Evolutionary conservation across 1,284 basidiomycete species (phyloP).

Genomic region (Bjerkandera adusta): DNA sequence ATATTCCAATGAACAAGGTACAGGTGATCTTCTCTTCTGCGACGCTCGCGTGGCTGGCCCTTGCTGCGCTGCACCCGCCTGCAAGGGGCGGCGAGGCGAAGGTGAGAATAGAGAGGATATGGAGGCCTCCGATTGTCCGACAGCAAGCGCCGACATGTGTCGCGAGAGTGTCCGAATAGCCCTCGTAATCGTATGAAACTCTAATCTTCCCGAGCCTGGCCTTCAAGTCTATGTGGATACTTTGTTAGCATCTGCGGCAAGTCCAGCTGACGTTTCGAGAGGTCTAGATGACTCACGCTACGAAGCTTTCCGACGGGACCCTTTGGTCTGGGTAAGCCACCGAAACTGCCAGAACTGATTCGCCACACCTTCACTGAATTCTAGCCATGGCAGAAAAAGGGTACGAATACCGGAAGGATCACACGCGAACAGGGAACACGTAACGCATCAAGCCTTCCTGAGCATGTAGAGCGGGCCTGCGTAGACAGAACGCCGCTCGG

Average conservation of each 20-base stretch:
- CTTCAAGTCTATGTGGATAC: too few species aligned
- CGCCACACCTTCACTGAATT: too few species aligned
- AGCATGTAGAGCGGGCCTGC: conserved; percentile 8
- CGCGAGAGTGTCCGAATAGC: conserved; percentile 2
- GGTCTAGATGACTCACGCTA: conserved; percentile 1
- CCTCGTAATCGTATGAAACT: conserved; percentile 6
- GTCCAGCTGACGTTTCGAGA: conserved; percentile 1
- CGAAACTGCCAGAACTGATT: too few species aligned
- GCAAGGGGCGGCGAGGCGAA: too few species aligned
- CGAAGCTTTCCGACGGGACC: too few species aligned
- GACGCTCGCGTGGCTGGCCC: too few species aligned
- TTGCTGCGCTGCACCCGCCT: too few species aligned
- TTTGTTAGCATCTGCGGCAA: not conserved
- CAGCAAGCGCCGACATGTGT: not conserved
- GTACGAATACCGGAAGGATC: not conserved
- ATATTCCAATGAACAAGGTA: too few species aligned
- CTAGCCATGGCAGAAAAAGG: too few species aligned
- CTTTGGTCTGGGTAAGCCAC: too few species aligned
- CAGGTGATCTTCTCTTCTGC: too few species aligned
- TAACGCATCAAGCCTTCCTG: not conserved
- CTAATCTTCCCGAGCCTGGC: not conserved
- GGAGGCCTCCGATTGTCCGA: conserved; percentile 2
- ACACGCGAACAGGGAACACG: conserved; percentile 1
- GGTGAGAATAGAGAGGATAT: not conserved
- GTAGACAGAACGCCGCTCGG: not conserved